Conservation (phyloP, 1,139 yeast species). For the Groenewaldozyma auringiensis region DNA sequence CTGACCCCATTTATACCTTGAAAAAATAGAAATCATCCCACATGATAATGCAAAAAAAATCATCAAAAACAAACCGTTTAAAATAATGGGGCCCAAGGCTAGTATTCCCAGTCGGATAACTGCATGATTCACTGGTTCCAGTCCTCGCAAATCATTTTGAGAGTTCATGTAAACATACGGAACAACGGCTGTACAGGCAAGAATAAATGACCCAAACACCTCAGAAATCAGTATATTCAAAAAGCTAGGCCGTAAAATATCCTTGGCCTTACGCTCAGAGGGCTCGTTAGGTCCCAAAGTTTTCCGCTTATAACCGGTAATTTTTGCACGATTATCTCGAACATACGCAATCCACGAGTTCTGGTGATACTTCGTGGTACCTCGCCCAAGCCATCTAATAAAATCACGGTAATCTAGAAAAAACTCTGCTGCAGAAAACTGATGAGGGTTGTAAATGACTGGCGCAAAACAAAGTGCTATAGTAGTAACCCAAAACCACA, state of each 20-base stretch:
- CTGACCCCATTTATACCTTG: conserved; percentile 77
- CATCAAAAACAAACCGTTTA: conserved; percentile 40
- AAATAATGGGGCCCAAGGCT: conserved; percentile 45
- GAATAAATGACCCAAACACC: conserved; percentile 42
- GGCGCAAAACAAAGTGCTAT: conserved; percentile 71
- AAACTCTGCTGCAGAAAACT: conserved; percentile 61
- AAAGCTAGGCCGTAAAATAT: conserved; percentile 35
- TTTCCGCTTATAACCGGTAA: conserved; percentile 58
- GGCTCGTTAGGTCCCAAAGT: conserved; percentile 19
- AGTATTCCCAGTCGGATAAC: conserved; percentile 45
- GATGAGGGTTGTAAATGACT: conserved; percentile 79
- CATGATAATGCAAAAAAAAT: conserved; percentile 43
- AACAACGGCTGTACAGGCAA: conserved; percentile 38
- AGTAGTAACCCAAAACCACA: conserved; percentile 81
- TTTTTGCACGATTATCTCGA: conserved; percentile 46
- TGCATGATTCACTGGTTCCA: conserved; percentile 43
- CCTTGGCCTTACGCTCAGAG: conserved; percentile 8
- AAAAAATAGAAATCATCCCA: conserved; percentile 22
- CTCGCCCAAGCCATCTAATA: conserved; percentile 61
- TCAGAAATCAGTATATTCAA: conserved; percentile 48
- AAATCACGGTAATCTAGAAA: conserved; percentile 63
- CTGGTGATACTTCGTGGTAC: conserved; percentile 44
- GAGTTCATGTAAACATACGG: conserved; percentile 67
- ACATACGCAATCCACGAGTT: conserved; percentile 58
- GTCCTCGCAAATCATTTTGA: conserved; percentile 52